Evolutionary conservation across 441 rosid genomes (phyloP), one percentile per base, ranked within the genome.

Genomic region (Euphorbia corollata): DNA sequence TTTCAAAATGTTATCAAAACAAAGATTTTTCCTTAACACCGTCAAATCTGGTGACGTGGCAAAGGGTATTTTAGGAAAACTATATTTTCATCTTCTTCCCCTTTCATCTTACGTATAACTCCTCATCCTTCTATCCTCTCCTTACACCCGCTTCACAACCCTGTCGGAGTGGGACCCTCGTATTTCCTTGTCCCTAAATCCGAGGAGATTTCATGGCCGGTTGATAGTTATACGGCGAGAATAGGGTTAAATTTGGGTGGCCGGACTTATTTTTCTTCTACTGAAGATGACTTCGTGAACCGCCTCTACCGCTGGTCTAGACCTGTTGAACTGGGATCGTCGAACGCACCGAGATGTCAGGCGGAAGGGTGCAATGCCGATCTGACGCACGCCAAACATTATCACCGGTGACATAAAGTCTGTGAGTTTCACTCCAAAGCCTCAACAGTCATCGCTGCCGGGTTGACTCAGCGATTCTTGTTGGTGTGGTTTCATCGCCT

Each of bases 341-440:
- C 78, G 0, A 89, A 80, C 77, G 74, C 77, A 0, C 93, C 97
- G 0, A 72, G 98, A 68, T 94, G 98, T 66, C 97, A 91, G 72
- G 99, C 93, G 6, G 97, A 91, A 69, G 98, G 99, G 38, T 94
- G 98, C 84, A 87, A 82, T 79, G 96, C 91, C 47, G 98, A 94
- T 80, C 91, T 94, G 51, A 83, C 84, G 56, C 92, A 86, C 82
- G 83, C 97, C 0, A 94, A 94, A 76, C 98, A 94, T 82, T 94
- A 94, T 78, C 99, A 91, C 69, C 83, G 99, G 45, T 85, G 97
- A 58, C 99, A 94, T 67, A 94, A 91, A 73, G 99, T 94, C 39
- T 94, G 99, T 55, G 98, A 94, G 74, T 91, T 81, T 70, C 99
- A 94, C 81, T 94, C 99, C 15, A 94, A 94, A 63, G 93, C 98